Conservation (phyloP, 108 stramenopile species). For the Discostella pseudostelligera region DNA sequence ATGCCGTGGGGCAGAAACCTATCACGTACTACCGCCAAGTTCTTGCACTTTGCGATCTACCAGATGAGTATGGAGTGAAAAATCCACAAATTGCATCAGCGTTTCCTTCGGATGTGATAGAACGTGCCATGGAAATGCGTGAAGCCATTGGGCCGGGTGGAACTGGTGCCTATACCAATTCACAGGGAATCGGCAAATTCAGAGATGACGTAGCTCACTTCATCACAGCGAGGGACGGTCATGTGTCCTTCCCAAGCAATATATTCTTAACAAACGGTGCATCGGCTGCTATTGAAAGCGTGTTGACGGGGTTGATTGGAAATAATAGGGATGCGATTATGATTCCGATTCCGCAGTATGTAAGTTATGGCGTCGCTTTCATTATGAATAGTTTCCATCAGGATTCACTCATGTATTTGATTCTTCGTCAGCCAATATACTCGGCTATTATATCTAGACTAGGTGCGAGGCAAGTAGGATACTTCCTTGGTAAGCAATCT, state of each 20-base stretch:
- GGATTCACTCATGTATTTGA: neutral
- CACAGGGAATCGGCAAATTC: slow-evolving; percentile 70
- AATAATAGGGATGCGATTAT: slow-evolving; percentile 80
- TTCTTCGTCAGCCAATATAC: slow-evolving; percentile 71
- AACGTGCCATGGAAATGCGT: slow-evolving; percentile 64
- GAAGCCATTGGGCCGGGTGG: slow-evolving; percentile 65
- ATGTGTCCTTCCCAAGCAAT: slow-evolving; percentile 62
- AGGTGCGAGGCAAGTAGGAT: slow-evolving; percentile 84
- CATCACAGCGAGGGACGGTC: slow-evolving; percentile 73
- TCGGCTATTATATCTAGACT: slow-evolving; percentile 76
- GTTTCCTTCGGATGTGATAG: slow-evolving; percentile 71
- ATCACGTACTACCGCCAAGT: slow-evolving; percentile 86
- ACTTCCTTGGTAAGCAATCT: slow-evolving; percentile 61
- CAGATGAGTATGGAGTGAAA: slow-evolving; percentile 68
- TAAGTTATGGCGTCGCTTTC: neutral
- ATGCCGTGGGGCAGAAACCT: slow-evolving; percentile 88
- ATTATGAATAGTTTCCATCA: neutral
- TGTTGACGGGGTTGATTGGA: slow-evolving; percentile 79
- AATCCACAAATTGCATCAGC: slow-evolving; percentile 49
- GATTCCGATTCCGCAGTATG: slow-evolving; percentile 95
- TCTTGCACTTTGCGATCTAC: slow-evolving; percentile 82
- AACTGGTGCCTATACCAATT: slow-evolving; percentile 75
- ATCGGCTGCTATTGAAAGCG: slow-evolving; percentile 76
- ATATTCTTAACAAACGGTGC: slow-evolving; percentile 95
- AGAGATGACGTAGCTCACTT: slow-evolving; percentile 73